Conservation (phyloP, 148 eudicot species). For the Fallopia convolvulus region DNA sequence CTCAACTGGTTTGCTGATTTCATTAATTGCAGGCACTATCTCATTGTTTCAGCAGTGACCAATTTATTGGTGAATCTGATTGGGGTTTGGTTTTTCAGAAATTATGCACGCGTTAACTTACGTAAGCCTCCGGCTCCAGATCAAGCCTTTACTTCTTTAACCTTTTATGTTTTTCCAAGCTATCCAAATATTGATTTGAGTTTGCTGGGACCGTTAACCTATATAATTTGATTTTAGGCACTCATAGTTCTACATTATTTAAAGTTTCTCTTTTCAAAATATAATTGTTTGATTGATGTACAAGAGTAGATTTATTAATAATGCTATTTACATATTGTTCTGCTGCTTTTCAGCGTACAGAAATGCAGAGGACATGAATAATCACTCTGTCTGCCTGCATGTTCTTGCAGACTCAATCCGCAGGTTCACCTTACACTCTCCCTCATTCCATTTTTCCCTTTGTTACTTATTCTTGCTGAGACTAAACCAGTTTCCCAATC, state of each 20-base stretch:
- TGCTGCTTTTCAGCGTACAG: slow-evolving; percentile 65
- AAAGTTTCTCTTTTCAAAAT: neutral
- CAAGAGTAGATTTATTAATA: neutral
- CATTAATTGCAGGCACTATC: slow-evolving; percentile 65
- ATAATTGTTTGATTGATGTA: neutral
- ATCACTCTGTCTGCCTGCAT: slow-evolving; percentile 90
- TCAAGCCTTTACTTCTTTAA: neutral
- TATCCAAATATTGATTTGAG: neutral
- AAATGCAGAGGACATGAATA: slow-evolving; percentile 95
- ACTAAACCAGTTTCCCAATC: slow-evolving; percentile 7
- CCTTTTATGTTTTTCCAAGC: neutral
- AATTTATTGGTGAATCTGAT: slow-evolving; percentile 93
- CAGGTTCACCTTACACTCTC: slow-evolving; percentile 42
- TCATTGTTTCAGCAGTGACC: slow-evolving; percentile 86
- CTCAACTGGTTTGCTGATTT: neutral
- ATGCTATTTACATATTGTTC: neutral
- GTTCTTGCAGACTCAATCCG: slow-evolving; percentile 98
- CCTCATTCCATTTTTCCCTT: neutral
- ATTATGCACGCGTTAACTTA: slow-evolving; percentile 81
- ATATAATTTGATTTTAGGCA: neutral
- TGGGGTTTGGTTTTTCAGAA: slow-evolving; percentile 98
- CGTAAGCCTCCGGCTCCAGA: slow-evolving; percentile 32
- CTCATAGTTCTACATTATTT: neutral
- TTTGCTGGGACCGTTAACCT: neutral
- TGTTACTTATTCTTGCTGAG: neutral